Evolutionary conservation across 2,329 filamentous ascomycete species (phyloP).

Genomic region (Cordyceps tenuipes): DNA sequence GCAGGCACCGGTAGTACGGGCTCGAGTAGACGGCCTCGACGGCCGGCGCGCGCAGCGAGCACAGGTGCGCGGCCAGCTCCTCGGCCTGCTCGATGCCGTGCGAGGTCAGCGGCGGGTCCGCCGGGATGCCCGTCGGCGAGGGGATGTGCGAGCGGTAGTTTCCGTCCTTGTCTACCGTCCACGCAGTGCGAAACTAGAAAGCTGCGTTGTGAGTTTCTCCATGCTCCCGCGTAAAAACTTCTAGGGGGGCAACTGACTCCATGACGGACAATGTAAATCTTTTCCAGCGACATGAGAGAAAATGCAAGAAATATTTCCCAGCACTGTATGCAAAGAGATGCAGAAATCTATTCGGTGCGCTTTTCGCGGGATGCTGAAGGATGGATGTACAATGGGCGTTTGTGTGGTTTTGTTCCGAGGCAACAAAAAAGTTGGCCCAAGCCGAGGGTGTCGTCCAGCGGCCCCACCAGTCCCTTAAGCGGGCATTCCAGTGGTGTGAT

Average conservation of each 20-base stretch:
- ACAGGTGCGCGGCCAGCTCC: constrained; percentile 63
- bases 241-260: constrained; percentile 50
- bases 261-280: constrained; percentile 67
- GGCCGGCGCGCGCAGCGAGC: constrained; percentile 48
- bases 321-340: too few species aligned
- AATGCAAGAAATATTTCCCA: not conserved
- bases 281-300: constrained; percentile 52
- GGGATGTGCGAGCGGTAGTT: constrained; percentile 64
- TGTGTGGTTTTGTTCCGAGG: not conserved
- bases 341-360: not conserved
- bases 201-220: not conserved
- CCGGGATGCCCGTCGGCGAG: constrained; percentile 79
- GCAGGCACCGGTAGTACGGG: constrained; percentile 79
- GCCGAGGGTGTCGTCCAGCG: not conserved
- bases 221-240: too few species aligned
- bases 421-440: not conserved
- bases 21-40: constrained; percentile 74
- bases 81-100: constrained; percentile 78
- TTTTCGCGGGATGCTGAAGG: not conserved
- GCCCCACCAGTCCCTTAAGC: not conserved
- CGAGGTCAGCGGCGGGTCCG: constrained; percentile 78
- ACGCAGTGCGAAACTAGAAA: constrained; percentile 76
- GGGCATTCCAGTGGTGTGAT: not conserved
- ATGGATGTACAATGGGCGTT: not conserved
- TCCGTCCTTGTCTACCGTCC: constrained; percentile 80